Conservation (phyloP, 305 asterid species). For the Fraxinus nigra region DNA sequence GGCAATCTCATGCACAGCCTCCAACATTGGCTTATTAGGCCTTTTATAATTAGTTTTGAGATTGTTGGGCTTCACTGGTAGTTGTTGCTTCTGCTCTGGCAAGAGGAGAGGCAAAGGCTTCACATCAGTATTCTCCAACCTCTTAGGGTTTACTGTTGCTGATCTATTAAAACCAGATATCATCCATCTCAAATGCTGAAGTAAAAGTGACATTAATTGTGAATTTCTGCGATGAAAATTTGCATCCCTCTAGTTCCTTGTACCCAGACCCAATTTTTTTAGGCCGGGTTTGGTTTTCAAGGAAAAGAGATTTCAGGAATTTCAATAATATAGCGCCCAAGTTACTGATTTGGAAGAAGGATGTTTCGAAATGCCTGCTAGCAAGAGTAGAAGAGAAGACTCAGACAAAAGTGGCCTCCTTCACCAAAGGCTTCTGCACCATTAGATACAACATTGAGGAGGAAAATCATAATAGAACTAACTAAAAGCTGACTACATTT, state of each 20-base stretch:
- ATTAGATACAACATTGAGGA: constrained; percentile 2
- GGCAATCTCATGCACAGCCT: constrained; percentile 81
- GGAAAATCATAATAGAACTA: constrained; percentile 16
- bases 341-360: not conserved
- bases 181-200: constrained; percentile 79
- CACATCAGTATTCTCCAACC: constrained; percentile 60
- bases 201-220: constrained; percentile 70
- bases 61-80: constrained; percentile 26
- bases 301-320: constrained; percentile 22
- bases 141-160: constrained; percentile 48
- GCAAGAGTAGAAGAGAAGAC: constrained; percentile 7
- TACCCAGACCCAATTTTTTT: constrained; percentile 22
- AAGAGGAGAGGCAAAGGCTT: constrained; percentile 41
- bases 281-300: constrained; percentile 18
- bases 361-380: not conserved
- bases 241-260: constrained; percentile 52
- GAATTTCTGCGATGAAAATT: constrained; percentile 26
- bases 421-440: constrained; percentile 40
- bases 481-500: not conserved
- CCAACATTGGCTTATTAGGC: constrained; percentile 52
- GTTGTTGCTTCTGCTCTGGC: constrained; percentile 38
- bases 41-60: constrained; percentile 28
- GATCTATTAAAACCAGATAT: constrained; percentile 60
- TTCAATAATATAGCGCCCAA: constrained; percentile 1
- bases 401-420: constrained; percentile 28